Percentiles rank a stretch among this genome's conserved stretches.
These are phyloP conservation scores for Aspergillus cristatus DNA, from an alignment of 495 filamentous ascomycete genomes.

Conservation along the genomic window DNA sequence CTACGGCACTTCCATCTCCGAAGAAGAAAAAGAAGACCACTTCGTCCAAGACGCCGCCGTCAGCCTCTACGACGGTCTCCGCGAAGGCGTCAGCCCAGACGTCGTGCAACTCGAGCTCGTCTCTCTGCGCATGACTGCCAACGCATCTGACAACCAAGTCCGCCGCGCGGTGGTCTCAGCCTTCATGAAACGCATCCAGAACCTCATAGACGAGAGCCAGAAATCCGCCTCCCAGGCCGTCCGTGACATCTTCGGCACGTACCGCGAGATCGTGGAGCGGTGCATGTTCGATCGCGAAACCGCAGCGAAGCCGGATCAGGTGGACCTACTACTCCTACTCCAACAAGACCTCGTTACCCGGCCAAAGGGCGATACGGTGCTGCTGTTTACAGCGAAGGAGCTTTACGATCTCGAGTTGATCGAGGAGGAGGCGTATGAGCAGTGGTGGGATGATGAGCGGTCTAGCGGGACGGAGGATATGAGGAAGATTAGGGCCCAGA, in stretches of 20 bases:
- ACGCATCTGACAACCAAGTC: conserved; percentile 81
- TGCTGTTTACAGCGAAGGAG: conserved; percentile 68
- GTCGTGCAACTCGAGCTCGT: conserved; percentile 85
- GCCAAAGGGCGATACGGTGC: conserved; percentile 51
- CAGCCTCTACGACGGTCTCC: conserved; percentile 75
- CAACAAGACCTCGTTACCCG: conserved; percentile 67
- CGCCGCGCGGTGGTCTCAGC: conserved; percentile 76
- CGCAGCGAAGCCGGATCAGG: conserved; percentile 60
- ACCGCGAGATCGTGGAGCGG: conserved; percentile 49
- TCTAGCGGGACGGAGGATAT: conserved; percentile 56
- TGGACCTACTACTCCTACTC: conserved; percentile 71
- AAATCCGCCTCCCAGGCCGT: conserved; percentile 55
- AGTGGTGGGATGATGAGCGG: conserved; percentile 76
- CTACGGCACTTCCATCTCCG: conserved; percentile 47
- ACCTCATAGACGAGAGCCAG: conserved; percentile 53
- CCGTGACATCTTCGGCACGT: conserved; percentile 45
- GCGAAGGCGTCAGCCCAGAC: conserved; percentile 64
- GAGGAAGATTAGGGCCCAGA: conserved; percentile 59
- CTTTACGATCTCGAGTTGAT: conserved; percentile 77
- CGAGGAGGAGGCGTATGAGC: conserved; percentile 78
- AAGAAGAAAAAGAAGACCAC: conserved; percentile 50
- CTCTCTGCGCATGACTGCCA: conserved; percentile 75
- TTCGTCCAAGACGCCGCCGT: conserved; percentile 85
- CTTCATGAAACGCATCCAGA: conserved; percentile 71
- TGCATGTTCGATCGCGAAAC: conserved; percentile 49